Conservation (phyloP, 305 asterid species). For the Fraxinus sp. region DNA sequence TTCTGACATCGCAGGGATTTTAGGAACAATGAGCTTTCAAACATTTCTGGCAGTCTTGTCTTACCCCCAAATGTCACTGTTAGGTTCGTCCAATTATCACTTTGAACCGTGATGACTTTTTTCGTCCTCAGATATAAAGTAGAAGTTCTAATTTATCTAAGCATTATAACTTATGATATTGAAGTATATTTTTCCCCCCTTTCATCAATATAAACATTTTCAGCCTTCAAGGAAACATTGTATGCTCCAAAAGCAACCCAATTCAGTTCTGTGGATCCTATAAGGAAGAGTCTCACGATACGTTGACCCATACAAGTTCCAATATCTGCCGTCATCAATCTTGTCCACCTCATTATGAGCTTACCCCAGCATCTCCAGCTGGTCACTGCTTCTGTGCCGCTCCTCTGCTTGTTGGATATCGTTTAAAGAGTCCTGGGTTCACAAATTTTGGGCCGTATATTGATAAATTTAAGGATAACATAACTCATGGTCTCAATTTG, state of each 20-base stretch:
- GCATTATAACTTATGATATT: background rate
- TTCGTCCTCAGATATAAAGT: background rate
- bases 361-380: constrained; percentile 43
- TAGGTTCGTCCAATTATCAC: constrained; percentile 43
- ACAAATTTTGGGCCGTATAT: constrained; percentile 49
- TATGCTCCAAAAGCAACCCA: constrained; percentile 46
- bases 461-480: constrained; percentile 33
- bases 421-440: constrained; percentile 82
- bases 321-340: constrained; percentile 44
- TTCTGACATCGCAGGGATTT: constrained; percentile 54
- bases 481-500: constrained; percentile 48
- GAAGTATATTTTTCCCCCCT: background rate
- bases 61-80: constrained; percentile 55
- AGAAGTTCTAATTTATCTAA: background rate
- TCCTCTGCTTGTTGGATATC: constrained; percentile 69
- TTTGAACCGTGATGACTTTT: constrained; percentile 7
- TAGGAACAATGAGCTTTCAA: constrained; percentile 46
- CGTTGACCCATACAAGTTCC: constrained; percentile 32
- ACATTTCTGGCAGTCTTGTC: constrained; percentile 52
- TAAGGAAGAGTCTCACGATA: constrained; percentile 34
- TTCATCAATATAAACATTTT: constrained; percentile 18
- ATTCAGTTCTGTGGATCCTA: constrained; percentile 43
- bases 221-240: constrained; percentile 71
- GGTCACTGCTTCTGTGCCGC: constrained; percentile 65
- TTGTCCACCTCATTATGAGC: constrained; percentile 56